Evolutionary conservation across 306 rosid species (phyloP), one percentile per base, ranked within the genome.

Genomic region (Mimosa bimucronata): DNA sequence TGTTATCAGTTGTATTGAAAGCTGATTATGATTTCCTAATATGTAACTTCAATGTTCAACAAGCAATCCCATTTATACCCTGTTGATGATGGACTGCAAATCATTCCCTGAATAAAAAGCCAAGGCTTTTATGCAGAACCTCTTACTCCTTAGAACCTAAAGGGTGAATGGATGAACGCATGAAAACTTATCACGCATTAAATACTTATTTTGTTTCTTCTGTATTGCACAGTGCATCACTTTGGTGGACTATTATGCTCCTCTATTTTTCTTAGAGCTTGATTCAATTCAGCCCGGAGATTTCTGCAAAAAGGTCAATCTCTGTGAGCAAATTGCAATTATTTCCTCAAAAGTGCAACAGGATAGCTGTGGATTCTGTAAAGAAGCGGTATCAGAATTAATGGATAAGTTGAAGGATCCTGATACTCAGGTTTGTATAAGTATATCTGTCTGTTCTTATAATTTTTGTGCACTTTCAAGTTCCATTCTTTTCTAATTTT

Each of bases 161-260:
- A 83, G 66, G 31, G 15, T 73, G 30, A 38, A 66, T 25, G 48
- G 34, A 21, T 76, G 19, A 72, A 79, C 52, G 28, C 29, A 38
- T 46, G 57, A 66, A 37, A 41, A 70, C 46, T 58, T 82, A 31
- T 69, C 7, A 18, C 25, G 57, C 38, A 8, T 25, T 52, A 37
- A 41, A 29, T 77, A 66, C 50, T 83, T 28, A 44, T 52, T 28
- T 66, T 45, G 15, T 79, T 50, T 77, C 57, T 16, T 81, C 31
- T 68, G 70, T 62, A 37, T 65, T 73, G 37, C 13, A 68, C 88
- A 95, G 99, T 95, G 99, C 81, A 12, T 71, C 80, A 50, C 76
- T 74, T 80, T 95, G 88, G 99, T 95, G 89, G 90, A 93, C 85
- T 79, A 89, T 67, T 95, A 95, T 80, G 88, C 89, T 77, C 92